Evolutionary conservation across 805 yeast genomes (phyloP), one percentile per base, ranked within the genome.

Genomic region (Metschnikowia lunata): DNA sequence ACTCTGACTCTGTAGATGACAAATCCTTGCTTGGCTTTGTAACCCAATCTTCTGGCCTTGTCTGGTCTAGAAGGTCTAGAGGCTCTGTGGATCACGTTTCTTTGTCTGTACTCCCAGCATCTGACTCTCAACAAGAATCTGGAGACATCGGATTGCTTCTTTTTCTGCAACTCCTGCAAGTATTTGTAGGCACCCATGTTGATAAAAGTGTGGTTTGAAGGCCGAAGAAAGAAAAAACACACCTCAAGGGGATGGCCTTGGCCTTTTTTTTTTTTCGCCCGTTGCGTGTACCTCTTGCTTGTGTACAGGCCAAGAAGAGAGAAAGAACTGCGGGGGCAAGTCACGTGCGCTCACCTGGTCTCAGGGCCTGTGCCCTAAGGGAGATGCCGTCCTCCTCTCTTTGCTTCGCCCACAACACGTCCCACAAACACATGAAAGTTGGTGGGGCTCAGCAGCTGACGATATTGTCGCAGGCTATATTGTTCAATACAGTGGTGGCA

Each of bases 101-200:
- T 84, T 82, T 93, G 99, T 82, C 99, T 90, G 96, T 89, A 93
- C 80, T 93, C 99, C 99, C 99, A 93, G 81, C 97, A 93, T 88
- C 99, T 88, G 83, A 93, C 96, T 78, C 99, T 86, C 79, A 86
- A 87, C 71, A 93, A 81, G 88, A 93, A 93, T 80, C 99, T 88
- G 80, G 87, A 80, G 68, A 93, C 97, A 79, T 93, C 99, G 71
- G 97, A 89, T 83, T 93, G 99, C 85, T 93, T 93, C 95, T 93
- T 93, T 84, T 97, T 90, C 77, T 89, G 93, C 76, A 93, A 83
- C 80, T 93, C 99, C 80, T 91, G 97, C 75, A 93, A 84, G 78
- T 93, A 93, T 76, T 93, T 93, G 95, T 93, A 93, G 82, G 98
- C 99, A 83, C 99, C 98, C 99, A 91, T 86, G 75, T 64, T 77